Evolutionary conservation across 2,329 filamentous ascomycete genomes (phyloP).

Genomic region (Rhytidhysteron rufulum): DNA sequence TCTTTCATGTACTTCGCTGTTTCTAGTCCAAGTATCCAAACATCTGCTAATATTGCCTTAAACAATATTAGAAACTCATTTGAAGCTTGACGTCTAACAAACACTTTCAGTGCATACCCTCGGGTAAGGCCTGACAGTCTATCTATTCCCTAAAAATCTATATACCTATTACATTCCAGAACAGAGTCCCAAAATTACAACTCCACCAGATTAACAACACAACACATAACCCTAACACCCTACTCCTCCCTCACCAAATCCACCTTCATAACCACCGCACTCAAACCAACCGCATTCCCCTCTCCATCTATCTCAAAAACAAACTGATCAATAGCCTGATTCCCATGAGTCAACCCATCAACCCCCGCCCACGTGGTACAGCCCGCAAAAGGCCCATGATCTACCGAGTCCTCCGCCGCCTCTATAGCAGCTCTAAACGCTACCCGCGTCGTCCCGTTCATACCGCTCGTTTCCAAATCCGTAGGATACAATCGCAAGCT

Average conservation of each 20-base stretch:
- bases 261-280: slow-evolving; percentile 8
- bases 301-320: slow-evolving; percentile 15
- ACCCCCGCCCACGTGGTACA: slow-evolving; percentile 11
- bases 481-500: slow-evolving; percentile 20
- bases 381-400: slow-evolving; percentile 8
- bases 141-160: no score
- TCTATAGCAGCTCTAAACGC: slow-evolving; percentile 7
- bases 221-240: no score
- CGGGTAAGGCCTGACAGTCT: no score
- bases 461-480: slow-evolving; percentile 11
- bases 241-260: slow-evolving; percentile 7
- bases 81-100: no score
- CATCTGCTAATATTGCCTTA: no score
- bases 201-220: no score
- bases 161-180: no score
- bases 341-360: slow-evolving; percentile 12
- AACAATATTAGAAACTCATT: no score
- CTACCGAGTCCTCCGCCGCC: neutral
- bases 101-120: no score
- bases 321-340: slow-evolving; percentile 14
- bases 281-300: slow-evolving; percentile 8
- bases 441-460: slow-evolving; percentile 4
- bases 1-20: no score
- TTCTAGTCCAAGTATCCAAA: no score
- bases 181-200: no score